Evolutionary conservation across 2,329 filamentous ascomycete species (phyloP), one percentile per base, ranked within the genome.

Genomic region (Calycina herbarum): DNA sequence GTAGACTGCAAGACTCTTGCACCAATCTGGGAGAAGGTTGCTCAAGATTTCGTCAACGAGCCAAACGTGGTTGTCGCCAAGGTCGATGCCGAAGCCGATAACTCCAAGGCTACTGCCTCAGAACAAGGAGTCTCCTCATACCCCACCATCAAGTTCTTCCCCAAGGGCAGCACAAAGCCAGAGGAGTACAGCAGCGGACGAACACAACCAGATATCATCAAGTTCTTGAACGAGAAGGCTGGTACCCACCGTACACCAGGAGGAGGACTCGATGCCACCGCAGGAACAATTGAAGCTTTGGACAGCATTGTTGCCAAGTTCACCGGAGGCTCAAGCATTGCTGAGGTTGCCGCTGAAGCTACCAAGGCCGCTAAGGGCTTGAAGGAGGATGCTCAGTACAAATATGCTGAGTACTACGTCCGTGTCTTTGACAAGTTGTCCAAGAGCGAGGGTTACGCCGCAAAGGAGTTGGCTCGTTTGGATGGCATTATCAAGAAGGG

Each of bases 131-230:
- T 99, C 72, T 85, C 85, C 64, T 92, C 90, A 42, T 99, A 96
- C 85, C 95, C 95, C 60, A 99, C 95, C 69, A 97, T 99, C 83
- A 97, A 97, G 83, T 99, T 90, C 86, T 99, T 97, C 86, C 86
- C 93, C 72, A 91, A 90, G 78, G 94, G 93, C 73, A 91, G 88
- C 76, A 91, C 85, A 69, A 87, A 90, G 75, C 79, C 88, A 57
- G 84, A 89, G 73, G 76, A 82, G 57, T 99, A 97, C 85, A 81
- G 83, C 63, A 89, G 91, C 67, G 91, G 86, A 68, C 94, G 95
- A 71, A 82, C 83, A 60, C 93, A 97, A 82, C 82, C 85, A 58
- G 90, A 88, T 70, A 82, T 99, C 54, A 78, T 98, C 71, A 78
- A 85, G 4, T 99, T 90, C 82, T 77, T 99, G 79, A 99, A 99